A percentile compares a stretch with the other conserved stretches of the same genome.
These are phyloP conservation scores for Chalaropsis thielavioides DNA, from an alignment of 2,329 filamentous ascomycete genomes.

Conservation along the genomic window DNA sequence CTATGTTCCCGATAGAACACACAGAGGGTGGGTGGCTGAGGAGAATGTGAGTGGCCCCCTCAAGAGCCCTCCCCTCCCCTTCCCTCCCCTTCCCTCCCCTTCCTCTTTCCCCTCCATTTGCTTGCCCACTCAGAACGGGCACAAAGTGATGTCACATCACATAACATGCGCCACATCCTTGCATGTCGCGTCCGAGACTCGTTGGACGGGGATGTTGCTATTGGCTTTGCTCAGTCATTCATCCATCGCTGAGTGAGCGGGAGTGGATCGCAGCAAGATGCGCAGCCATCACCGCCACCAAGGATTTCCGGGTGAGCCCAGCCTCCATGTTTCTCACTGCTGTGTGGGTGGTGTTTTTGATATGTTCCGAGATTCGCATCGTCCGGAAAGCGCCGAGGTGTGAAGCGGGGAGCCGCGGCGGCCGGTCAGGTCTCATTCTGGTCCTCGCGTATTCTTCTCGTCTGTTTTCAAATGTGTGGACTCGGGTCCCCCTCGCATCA, in stretches of 20 bases:
- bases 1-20: not conserved
- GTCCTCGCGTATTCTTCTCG: constrained; percentile 2
- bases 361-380: not conserved
- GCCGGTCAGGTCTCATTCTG: not conserved
- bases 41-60: not conserved
- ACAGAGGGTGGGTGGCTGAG: not conserved
- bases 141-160: constrained; percentile 7
- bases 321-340: not conserved
- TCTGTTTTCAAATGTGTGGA: not conserved
- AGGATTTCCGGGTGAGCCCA: not conserved
- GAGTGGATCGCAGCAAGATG: not conserved
- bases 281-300: not conserved
- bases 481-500: not conserved
- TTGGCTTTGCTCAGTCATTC: not conserved
- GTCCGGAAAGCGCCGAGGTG: not conserved
- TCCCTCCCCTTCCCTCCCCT: not conserved
- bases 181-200: not conserved
- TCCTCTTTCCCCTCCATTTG: not conserved
- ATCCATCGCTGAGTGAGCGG: not conserved
- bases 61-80: not conserved
- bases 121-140: constrained; percentile 1
- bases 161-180: constrained; percentile 14
- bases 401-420: not conserved
- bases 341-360: not conserved
- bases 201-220: not conserved